Conservation (phyloP, 352 stramenopile species). For the Phytophthora syringae region DNA sequence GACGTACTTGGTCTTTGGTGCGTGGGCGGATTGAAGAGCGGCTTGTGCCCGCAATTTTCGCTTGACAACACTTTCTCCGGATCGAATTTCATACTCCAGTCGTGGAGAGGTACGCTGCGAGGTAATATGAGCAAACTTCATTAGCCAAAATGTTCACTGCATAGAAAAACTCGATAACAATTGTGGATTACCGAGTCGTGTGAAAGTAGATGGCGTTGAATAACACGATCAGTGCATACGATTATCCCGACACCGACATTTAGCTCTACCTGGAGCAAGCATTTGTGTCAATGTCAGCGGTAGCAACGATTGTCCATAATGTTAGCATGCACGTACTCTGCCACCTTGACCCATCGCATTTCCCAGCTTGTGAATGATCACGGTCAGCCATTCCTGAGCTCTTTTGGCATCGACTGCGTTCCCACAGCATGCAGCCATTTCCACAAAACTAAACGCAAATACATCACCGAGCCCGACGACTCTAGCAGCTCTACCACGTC, state of each 20-base stretch:
- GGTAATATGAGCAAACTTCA: neutral
- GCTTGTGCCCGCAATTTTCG: constrained; percentile 38
- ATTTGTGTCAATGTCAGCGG: neutral
- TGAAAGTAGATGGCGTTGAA: constrained; percentile 61
- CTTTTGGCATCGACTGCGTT: constrained; percentile 46
- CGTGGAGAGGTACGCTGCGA: constrained; percentile 9
- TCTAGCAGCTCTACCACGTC: constrained; percentile 7
- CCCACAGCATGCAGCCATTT: constrained; percentile 76
- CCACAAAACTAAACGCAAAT: constrained; percentile 61
- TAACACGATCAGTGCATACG: constrained; percentile 43
- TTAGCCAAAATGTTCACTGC: neutral
- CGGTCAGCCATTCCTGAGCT: constrained; percentile 70
- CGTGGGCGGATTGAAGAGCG: constrained; percentile 15
- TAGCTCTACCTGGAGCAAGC: constrained; percentile 58
- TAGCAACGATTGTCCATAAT: neutral
- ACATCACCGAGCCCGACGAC: constrained; percentile 18
- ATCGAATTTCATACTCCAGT: constrained; percentile 55
- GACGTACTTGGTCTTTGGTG: constrained; percentile 34
- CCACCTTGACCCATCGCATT: constrained; percentile 58
- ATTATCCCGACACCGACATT: constrained; percentile 70
- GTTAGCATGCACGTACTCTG: constrained; percentile 35
- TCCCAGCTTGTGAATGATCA: constrained; percentile 61
- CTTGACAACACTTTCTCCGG: constrained; percentile 64
- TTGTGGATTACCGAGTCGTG: constrained; percentile 47
- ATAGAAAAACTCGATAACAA: neutral